Evolutionary conservation across 1,139 yeast genomes (phyloP), one percentile per base, ranked within the genome.

Genomic region (Saccharomyces uvarum): DNA sequence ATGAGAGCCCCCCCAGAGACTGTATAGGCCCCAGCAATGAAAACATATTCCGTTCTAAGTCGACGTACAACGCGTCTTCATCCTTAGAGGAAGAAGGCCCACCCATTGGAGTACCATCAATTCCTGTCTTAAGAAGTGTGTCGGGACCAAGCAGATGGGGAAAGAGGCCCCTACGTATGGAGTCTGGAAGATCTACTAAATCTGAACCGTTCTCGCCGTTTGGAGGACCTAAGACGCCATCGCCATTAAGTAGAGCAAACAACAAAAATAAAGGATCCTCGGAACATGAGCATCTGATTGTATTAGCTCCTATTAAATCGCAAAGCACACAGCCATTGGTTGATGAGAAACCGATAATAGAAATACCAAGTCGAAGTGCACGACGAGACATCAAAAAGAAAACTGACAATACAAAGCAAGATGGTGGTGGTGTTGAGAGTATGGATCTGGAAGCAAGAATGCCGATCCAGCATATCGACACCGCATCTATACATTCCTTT

Each of bases 381-480:
- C 44, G 44, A 38, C 44, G n/a, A 33, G 16, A 14, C 3, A 14
- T 14, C 8, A 13, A 33, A 38, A 11, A 38, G 11, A 38, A 38
- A 9, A 16, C 24, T 3, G 44, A 38, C 13, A 38, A 2, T 16
- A 19, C n/a, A 19, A 38, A 9, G n/a, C 44, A 32, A 9, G 41
- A 54, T 29, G 8, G 9, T 4, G 13, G 31, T n/a, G 51, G 46
- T 33, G 21, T 46, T 13, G 54, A 51, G 13, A 47, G 47, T n/a
- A 53, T 54, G n/a, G 49, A 51, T 6, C 48, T 53, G 8, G 54
- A 54, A 27, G 51, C 51, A 21, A 33, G 46, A 9, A 19, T 57
- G n/a, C 57, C 58, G 6, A 46, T 53, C n/a, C 66, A 63, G 49
- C 58, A 55, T 31, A 53, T 61, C 16, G 61, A 62, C 49, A 50